Evolutionary conservation across 352 stramenopile species (phyloP), one percentile per base, ranked within the genome.

Genomic region (Achlya hypogyna): DNA sequence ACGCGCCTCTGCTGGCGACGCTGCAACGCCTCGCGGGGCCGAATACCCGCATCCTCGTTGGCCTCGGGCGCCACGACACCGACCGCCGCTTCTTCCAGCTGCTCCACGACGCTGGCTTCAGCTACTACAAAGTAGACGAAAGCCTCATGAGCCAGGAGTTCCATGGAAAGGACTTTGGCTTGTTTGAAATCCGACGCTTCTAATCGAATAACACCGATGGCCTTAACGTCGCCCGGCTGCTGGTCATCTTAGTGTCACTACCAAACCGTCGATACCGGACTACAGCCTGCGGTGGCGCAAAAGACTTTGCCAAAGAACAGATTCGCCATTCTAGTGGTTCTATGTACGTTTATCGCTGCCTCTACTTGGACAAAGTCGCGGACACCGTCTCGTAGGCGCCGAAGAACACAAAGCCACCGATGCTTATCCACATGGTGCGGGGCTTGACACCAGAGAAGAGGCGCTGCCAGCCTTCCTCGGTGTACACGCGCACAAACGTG

Each of bases 351-450:
- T n/a, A n/a, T n/a, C n/a, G n/a, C n/a, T n/a, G n/a, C n/a, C n/a
- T n/a, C n/a, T 45, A n/a, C 38, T 45, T 45, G 2, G 76, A 72
- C 42, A 95, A 86, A 20, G 80, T 89, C 25, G 82, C 78, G n/a
- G 81, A 88, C 52, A 81, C 72, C 74, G 94, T 95, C 69, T 99
- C 96, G 77, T 99, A 99, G 63, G 97, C 96, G 59, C 97, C 97
- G 70, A 99, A 99, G 78, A 99, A 99, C n/a, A 99, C 94, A 76
- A 99, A 99, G 42, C 97, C 97, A 43, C 97, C 97, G 71, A 99
- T 98, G 23, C 90, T 96, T 76, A 99, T 99, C 97, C 97, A 99
- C 81, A 99, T 97, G 0, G 98, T 97, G 63, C 97, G 86, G 4
- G 97, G 96, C 51, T 96, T 89, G 20, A 99, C 84, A 18, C 97